Conservation (phyloP, 1,284 basidiomycete species). For the Ceratobasidium sp. region DNA sequence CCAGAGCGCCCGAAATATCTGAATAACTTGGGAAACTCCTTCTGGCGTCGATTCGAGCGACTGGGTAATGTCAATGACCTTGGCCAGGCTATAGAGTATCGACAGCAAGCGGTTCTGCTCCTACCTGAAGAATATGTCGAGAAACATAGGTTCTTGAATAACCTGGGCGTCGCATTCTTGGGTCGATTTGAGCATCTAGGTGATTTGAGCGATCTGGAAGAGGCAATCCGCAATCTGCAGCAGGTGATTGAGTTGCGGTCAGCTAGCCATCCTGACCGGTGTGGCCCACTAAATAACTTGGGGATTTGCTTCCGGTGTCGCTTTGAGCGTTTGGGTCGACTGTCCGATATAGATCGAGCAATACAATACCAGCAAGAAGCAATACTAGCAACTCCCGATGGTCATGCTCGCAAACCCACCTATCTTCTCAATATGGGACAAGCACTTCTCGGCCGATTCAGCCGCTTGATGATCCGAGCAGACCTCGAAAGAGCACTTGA, state of each 20-base stretch:
- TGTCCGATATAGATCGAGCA: conserved; percentile 3
- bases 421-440: background rate
- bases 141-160: background rate
- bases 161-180: conserved; percentile 1
- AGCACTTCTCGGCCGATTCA: background rate
- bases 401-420: background rate
- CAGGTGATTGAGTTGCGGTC: background rate
- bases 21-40: background rate
- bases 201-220: background rate
- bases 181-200: background rate
- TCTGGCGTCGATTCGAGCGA: too few relatives aligned
- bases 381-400: background rate
- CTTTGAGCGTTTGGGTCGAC: background rate
- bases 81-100: too few relatives aligned
- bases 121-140: background rate
- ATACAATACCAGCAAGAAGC: conserved; percentile 29
- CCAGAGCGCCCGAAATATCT: background rate
- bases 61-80: too few relatives aligned
- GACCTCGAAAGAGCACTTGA: conserved; percentile 6
- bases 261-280: conserved; percentile 7
- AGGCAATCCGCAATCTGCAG: conserved; percentile 1
- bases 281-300: conserved; percentile 1
- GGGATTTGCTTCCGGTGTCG: background rate
- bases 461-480: background rate
- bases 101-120: background rate